Evolutionary conservation across 208 protist species (phyloP), one percentile per base, ranked within the genome.

Genomic region (Leishmania aethiopica): DNA sequence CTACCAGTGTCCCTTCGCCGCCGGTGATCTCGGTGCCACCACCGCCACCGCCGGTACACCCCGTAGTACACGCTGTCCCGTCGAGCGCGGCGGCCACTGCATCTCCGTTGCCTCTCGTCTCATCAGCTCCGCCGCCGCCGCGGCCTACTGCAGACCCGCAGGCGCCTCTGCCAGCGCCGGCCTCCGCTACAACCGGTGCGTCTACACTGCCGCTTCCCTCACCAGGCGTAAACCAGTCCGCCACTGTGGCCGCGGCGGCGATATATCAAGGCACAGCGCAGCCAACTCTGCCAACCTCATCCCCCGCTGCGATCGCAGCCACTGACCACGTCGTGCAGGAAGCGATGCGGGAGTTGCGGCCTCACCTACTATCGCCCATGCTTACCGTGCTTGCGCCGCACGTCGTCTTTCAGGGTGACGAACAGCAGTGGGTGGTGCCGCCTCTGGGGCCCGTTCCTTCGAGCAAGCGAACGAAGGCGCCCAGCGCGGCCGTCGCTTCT

Each of bases 381-480:
- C 75, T 69, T 57, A 55, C 77, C 25, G 84, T 90, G 19, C 72
- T 94, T 66, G 80, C 85, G 4, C 87, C 90, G 0, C 81, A 86
- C 69, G 64, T 91, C 13, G n/a, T 90, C 35, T 91, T 88, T 80
- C 82, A 85, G 45, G 84, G 79, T 8, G 67, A 84, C 69, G 67
- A 74, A 76, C 85, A 93, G 49, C 42, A 62, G 53, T 75, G 92
- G 42, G 75, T 81, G 35, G 87, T 90, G 32, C 67, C 78, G 53
- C 88, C 88, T 15, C 49, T 89, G 10, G 69, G 78, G 25, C 74
- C 75, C 4, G 79, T 80, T 40, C 86, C 79, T 28, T 55, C 53
- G 42, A 47, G 67, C 47, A 60, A 62, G 81, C 62, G 51, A 59
- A 84, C 83, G 70, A 70, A 73, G 49, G 7, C 17, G 8, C 13